Evolutionary conservation across 2,329 filamentous ascomycete genomes (phyloP).

Genomic region (Tolypocladium cylindrosporum): DNA sequence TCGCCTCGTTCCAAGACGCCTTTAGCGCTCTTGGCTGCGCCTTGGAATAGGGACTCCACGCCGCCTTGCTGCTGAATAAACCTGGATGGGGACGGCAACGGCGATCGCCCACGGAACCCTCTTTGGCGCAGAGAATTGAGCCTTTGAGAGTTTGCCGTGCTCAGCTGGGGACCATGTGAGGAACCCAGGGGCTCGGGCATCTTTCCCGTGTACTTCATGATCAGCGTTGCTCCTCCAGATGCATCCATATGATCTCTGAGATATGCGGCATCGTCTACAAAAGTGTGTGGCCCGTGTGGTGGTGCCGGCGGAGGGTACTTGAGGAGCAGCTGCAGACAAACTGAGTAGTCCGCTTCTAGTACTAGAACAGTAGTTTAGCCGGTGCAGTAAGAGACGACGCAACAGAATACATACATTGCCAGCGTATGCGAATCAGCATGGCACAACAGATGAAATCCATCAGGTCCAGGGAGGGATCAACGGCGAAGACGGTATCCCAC

Average conservation of each 20-base stretch:
- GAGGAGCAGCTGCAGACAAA: constrained; percentile 69
- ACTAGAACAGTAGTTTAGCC: constrained; percentile 36
- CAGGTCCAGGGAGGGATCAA: constrained; percentile 69
- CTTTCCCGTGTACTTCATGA: constrained; percentile 60
- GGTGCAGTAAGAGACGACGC: constrained; percentile 12
- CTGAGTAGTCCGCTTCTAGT: constrained; percentile 77
- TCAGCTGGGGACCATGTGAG: constrained; percentile 7
- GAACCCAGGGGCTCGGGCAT: constrained; percentile 23
- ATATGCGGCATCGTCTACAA: constrained; percentile 78
- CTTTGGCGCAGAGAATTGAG: constrained; percentile 28
- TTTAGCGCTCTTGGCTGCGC: constrained; percentile 66
- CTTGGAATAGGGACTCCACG: constrained; percentile 64
- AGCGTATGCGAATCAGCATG: constrained; percentile 86
- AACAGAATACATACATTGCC: constrained; percentile 56
- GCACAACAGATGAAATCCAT: constrained; percentile 87
- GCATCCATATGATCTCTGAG: constrained; percentile 54
- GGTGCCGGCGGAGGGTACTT: constrained; percentile 64
- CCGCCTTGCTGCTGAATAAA: constrained; percentile 48
- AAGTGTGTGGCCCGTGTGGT: constrained; percentile 60
- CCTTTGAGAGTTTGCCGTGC: constrained; percentile 24
- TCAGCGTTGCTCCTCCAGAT: constrained; percentile 53
- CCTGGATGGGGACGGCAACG: constrained; percentile 35
- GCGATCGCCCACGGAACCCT: constrained; percentile 30
- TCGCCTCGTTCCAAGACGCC: constrained; percentile 64
- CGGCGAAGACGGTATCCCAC: constrained; percentile 87